phyloP scores from a whole-genome alignment of 768 basidiomycete genomes.

The Amanita pallidorosea region DNA sequence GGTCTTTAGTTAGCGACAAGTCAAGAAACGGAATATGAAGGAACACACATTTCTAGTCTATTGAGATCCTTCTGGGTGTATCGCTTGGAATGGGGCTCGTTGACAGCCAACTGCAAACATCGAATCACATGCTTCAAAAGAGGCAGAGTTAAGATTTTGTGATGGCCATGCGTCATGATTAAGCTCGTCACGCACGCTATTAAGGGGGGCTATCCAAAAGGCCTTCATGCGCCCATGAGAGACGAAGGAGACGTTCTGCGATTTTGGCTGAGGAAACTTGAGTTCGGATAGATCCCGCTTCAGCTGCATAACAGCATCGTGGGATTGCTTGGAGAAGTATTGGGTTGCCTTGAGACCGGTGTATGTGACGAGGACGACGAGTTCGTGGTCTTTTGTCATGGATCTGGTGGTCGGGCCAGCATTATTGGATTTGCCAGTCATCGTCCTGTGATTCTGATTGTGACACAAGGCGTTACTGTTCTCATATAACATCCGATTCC shows the following conservation, averaged over 20 bases:
- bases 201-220: conserved; percentile 1
- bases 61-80: not conserved
- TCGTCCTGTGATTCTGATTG: not conserved
- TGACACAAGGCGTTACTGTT: not conserved
- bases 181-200: not conserved
- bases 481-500: too few species aligned
- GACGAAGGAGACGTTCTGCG: not conserved
- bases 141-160: not conserved
- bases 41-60: not conserved
- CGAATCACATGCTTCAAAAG: not conserved
- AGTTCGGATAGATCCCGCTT: not conserved
- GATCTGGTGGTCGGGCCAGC: not conserved
- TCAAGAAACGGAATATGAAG: not conserved
- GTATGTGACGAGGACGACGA: not conserved
- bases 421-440: not conserved
- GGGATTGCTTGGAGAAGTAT: not conserved
- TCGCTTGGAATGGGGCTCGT: not conserved
- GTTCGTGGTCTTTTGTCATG: not conserved
- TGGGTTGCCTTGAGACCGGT: conserved; percentile 1
- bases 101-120: not conserved
- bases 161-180: not conserved
- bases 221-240: conserved; percentile 3
- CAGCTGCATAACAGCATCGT: not conserved
- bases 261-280: not conserved
- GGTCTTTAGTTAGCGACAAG: too few species aligned